phyloP scores from a whole-genome alignment of 257 asterid species.

The Handroanthus guayacan region DNA sequence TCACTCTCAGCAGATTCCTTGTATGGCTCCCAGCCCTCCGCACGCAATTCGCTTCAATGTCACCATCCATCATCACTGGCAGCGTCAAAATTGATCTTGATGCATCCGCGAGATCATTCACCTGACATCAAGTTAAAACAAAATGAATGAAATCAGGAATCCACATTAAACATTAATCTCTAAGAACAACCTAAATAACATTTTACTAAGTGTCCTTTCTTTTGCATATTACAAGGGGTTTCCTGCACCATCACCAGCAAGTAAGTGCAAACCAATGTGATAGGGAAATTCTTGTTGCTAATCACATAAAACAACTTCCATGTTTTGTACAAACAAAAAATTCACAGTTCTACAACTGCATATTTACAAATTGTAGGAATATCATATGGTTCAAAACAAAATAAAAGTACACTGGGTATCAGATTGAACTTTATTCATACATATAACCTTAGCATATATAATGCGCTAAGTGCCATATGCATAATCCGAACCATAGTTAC shows the following conservation, averaged over 20 bases:
- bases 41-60: conserved; percentile 74
- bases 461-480: background rate
- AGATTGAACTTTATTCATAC: background rate
- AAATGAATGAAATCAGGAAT: conserved; percentile 10
- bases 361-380: background rate
- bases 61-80: conserved; percentile 78
- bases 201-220: conserved; percentile 10
- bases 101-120: conserved; percentile 75
- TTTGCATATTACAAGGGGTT: background rate
- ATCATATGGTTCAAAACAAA: background rate
- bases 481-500: too few relatives aligned
- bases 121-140: conserved; percentile 49
- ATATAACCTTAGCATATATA: background rate
- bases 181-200: background rate
- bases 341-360: background rate
- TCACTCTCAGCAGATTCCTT: conserved; percentile 86
- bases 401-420: background rate
- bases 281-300: background rate
- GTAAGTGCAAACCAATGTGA: background rate
- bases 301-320: background rate
- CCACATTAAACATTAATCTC: conserved; percentile 16
- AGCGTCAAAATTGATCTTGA: conserved; percentile 67
- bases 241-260: background rate
- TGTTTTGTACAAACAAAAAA: background rate
- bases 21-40: conserved; percentile 87